Percentiles rank a stretch among this genome's conserved stretches.
Conservation (phyloP, 2,329 filamentous ascomycete species). For the Grosmannia penicillata region DNA sequence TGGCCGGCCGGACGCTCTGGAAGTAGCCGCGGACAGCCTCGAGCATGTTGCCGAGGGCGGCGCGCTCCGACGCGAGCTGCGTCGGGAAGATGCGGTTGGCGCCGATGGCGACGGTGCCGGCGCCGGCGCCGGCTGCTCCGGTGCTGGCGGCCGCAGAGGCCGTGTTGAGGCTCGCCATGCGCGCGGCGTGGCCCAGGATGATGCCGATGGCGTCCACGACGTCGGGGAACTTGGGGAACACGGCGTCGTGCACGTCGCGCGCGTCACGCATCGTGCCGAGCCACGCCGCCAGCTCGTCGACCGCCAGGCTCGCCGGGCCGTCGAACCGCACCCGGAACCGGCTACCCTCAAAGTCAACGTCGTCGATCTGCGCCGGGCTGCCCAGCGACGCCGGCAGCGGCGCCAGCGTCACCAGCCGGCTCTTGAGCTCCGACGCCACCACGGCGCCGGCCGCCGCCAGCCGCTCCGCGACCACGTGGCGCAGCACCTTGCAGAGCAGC, state of each 20-base stretch:
- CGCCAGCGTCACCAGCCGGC: constrained; percentile 7
- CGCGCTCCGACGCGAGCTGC: constrained; percentile 14
- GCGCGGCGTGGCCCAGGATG: constrained; percentile 29
- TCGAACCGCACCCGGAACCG: constrained; percentile 23
- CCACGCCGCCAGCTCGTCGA: constrained; percentile 29
- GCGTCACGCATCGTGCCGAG: constrained; percentile 25
- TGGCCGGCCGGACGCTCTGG: constrained; percentile 37
- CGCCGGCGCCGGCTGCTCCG: too few relatives aligned
- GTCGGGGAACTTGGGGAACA: constrained; percentile 33
- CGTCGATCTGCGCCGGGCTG: constrained; percentile 2
- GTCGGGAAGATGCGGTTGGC: constrained; percentile 33
- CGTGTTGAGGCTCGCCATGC: constrained; percentile 20
- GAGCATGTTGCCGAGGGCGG: constrained; percentile 13
- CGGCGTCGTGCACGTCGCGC: constrained; percentile 16
- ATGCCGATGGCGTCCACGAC: constrained; percentile 36
- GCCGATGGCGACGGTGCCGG: constrained; percentile 25
- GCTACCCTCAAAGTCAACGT: constrained; percentile 5
- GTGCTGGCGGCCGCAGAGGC: too few relatives aligned
- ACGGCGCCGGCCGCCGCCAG: constrained; percentile 15
- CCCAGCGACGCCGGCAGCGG: constrained; percentile 1
- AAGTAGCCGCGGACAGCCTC: constrained; percentile 36
- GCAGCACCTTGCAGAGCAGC: constrained; percentile 8
- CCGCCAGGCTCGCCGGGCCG: constrained; percentile 20
- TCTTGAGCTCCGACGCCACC: constrained; percentile 11
- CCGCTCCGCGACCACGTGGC: constrained; percentile 19